Conservation (phyloP, 2,329 filamentous ascomycete genomes). For the Hypoxylon sp. region DNA sequence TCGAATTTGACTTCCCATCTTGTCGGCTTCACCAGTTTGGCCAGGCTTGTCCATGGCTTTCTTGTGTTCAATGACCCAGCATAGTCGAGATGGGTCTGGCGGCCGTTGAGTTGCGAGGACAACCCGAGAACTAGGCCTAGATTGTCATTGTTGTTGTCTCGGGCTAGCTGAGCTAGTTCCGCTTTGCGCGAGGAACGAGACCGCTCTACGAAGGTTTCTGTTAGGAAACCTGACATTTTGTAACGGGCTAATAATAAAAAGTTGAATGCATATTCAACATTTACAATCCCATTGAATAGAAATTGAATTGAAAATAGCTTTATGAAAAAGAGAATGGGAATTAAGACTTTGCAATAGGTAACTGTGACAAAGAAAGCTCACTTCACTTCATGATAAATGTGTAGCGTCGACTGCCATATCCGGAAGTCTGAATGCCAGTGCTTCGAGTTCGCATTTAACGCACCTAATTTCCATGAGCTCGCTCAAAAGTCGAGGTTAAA, state of each 20-base stretch:
- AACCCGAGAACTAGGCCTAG: conserved; percentile 45
- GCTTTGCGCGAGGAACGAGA: conserved; percentile 40
- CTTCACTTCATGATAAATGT: neutral
- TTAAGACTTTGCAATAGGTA: conserved; percentile 8
- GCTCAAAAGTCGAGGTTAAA: neutral
- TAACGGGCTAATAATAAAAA: neutral
- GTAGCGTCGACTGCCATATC: conserved; percentile 36
- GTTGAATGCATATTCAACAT: neutral
- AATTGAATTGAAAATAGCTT: neutral
- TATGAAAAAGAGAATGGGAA: neutral
- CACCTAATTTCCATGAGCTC: conserved; percentile 12
- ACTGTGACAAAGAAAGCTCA: conserved; percentile 32
- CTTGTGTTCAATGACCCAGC: conserved; percentile 41
- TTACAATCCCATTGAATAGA: conserved; percentile 40
- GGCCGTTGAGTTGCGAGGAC: conserved; percentile 37
- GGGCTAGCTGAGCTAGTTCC: conserved; percentile 39
- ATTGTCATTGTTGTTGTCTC: conserved; percentile 30
- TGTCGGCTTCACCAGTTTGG: conserved; percentile 14
- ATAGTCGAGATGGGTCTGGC: conserved; percentile 46
- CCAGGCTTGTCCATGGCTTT: conserved; percentile 24
- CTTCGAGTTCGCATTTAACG: conserved; percentile 17
- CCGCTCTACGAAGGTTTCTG: conserved; percentile 31
- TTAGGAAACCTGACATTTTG: conserved; percentile 28
- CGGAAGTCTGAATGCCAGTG: conserved; percentile 33
- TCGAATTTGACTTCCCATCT: conserved; percentile 17